Evolutionary conservation across 129 eudicot species (phyloP).

Genomic region (Solidago caesia): DNA sequence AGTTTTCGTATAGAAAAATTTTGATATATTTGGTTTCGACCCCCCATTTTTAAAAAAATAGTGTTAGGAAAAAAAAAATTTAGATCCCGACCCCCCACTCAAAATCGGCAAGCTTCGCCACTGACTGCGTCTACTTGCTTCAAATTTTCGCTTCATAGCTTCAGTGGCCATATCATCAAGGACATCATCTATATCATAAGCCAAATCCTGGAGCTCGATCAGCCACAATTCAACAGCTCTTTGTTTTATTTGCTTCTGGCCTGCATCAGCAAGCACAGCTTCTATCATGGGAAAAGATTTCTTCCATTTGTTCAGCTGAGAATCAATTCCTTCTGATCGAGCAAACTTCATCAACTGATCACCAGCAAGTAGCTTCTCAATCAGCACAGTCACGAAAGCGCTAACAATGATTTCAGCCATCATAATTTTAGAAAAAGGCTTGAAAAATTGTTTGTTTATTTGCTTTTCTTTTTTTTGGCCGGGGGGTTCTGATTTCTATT

Average conservation of each 20-base stretch:
- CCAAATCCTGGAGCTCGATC: not conserved
- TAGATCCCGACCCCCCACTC: too few relatives aligned
- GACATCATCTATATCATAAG: not conserved
- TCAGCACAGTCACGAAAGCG: not conserved
- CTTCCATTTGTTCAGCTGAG: not conserved
- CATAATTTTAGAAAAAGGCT: not conserved
- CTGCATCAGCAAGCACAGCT: slow-evolving; percentile 7
- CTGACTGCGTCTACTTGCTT: not conserved
- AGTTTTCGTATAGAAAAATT: too few relatives aligned
- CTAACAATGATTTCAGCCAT: slow-evolving; percentile 2
- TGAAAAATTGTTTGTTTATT: not conserved
- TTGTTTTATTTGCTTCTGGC: not conserved
- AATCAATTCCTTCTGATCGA: not conserved
- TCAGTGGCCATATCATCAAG: not conserved
- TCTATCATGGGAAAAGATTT: not conserved
- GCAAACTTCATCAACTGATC: slow-evolving; percentile 1
- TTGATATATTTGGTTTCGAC: too few relatives aligned
- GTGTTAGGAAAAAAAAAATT: too few relatives aligned
- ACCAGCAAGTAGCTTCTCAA: not conserved
- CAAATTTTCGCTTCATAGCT: not conserved
- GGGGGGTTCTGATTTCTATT: too few relatives aligned
- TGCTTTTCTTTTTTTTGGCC: too few relatives aligned
- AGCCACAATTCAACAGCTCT: not conserved
- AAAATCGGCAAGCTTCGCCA: too few relatives aligned
- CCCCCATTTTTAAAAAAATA: too few relatives aligned